Evolutionary conservation across 805 yeast species (phyloP).

Genomic region (Ogataea polymorpha): DNA sequence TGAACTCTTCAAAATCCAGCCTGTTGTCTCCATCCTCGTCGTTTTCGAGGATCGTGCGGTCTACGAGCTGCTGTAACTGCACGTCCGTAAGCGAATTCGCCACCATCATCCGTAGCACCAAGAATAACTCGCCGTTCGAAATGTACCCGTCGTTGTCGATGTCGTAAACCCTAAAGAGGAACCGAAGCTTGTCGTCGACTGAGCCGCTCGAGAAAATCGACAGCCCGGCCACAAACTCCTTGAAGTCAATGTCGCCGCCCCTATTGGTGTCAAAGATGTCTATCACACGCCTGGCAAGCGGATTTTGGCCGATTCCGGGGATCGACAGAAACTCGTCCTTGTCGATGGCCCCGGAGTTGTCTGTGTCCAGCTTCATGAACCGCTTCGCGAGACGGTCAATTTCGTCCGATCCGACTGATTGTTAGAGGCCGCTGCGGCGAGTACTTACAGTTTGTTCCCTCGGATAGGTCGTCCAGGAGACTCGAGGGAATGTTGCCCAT

Average conservation of each 20-base stretch:
- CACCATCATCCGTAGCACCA: conserved; percentile 95
- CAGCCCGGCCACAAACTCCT: conserved; percentile 70
- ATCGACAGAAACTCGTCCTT: conserved; percentile 85
- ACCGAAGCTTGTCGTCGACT: conserved; percentile 74
- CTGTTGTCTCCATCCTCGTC: conserved; percentile 86
- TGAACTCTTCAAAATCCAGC: conserved; percentile 83
- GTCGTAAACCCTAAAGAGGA: conserved; percentile 92
- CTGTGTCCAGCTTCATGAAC: conserved; percentile 92
- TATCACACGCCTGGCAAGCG: conserved; percentile 83
- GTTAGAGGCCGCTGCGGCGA: neutral
- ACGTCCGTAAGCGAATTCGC: conserved; percentile 83
- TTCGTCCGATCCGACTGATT: conserved; percentile 78
- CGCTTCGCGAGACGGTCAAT: conserved; percentile 87
- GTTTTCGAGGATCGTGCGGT: conserved; percentile 91
- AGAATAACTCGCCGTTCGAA: conserved; percentile 90
- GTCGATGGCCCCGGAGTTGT: conserved; percentile 88
- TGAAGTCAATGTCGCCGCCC: conserved; percentile 91
- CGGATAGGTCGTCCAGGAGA: conserved; percentile 64
- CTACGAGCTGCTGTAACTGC: conserved; percentile 95
- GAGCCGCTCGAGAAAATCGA: conserved; percentile 85
- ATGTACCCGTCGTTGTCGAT: conserved; percentile 93
- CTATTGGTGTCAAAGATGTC: conserved; percentile 94
- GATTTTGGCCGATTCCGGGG: conserved; percentile 89
- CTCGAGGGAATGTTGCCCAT: conserved; percentile 39
- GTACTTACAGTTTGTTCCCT: conserved; percentile 72